Percentiles rank a stretch among this genome's conserved stretches.
Conservation (phyloP, 176 grass and related monocot species). For the Rhynchospora tenuis region DNA sequence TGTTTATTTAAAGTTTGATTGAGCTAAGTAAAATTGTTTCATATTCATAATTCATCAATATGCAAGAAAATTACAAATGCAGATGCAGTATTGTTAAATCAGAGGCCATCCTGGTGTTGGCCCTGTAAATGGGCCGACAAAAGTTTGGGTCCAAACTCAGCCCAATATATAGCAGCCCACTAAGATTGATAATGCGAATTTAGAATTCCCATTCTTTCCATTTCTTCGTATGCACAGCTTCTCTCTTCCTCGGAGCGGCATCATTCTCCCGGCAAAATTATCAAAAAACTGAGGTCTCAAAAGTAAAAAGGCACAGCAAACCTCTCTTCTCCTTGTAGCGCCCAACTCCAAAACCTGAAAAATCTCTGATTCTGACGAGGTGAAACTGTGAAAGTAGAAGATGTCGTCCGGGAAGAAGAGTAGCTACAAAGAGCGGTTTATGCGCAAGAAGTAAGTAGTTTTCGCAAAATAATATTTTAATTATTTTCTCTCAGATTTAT, state of each 20-base stretch:
- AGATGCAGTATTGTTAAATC: background rate
- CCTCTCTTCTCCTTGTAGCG: background rate
- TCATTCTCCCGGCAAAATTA: background rate
- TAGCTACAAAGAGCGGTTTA: slow-evolving; percentile 87
- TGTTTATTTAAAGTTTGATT: too few species aligned
- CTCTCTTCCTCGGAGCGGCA: background rate
- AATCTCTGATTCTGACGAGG: background rate
- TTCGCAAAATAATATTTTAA: background rate
- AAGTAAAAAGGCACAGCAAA: background rate
- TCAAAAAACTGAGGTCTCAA: background rate
- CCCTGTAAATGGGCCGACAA: background rate
- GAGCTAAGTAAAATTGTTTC: too few species aligned
- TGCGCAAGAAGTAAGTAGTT: slow-evolving; percentile 61
- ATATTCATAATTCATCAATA: background rate
- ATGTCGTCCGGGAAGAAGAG: slow-evolving; percentile 86
- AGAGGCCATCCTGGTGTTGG: background rate
- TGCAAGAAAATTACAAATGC: background rate
- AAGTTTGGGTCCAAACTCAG: background rate
- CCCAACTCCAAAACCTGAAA: background rate
- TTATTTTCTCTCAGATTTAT: background rate
- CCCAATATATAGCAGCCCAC: background rate
- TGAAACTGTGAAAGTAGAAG: background rate
- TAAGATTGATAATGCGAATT: background rate
- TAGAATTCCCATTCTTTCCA: too few species aligned
- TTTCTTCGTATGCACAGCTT: too few species aligned